A percentile compares a stretch with the other conserved stretches of the same genome.
These are phyloP conservation scores for Mortierella sp. DNA, from an alignment of 371 early-diverging fungal species.

Conservation along the genomic window DNA sequence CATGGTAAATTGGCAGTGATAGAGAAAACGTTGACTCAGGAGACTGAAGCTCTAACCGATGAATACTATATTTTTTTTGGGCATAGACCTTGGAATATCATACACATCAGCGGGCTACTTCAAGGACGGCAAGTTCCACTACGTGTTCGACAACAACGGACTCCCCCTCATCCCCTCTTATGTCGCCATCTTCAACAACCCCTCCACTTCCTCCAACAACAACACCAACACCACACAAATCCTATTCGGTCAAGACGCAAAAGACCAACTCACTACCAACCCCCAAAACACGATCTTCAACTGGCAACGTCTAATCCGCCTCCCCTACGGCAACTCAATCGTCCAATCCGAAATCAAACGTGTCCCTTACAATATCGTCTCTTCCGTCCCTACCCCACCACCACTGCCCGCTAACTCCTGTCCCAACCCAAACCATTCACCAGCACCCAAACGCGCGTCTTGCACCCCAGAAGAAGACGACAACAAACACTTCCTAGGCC, in stretches of 20 bases:
- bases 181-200: background rate
- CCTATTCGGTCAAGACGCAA: background rate
- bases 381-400: background rate
- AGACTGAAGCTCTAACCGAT: background rate
- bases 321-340: background rate
- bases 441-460: background rate
- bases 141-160: background rate
- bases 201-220: background rate
- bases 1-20: background rate
- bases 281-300: constrained; percentile 1
- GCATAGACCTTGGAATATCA: background rate
- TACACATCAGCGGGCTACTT: background rate
- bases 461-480: background rate
- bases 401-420: background rate
- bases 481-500: background rate
- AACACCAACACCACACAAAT: background rate
- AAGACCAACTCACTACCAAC: background rate
- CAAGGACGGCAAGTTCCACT: background rate
- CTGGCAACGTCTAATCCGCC: background rate
- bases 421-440: background rate
- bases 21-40: background rate
- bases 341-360: background rate
- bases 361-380: background rate
- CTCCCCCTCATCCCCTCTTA: background rate
- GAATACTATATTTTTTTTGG: background rate